A percentile compares a stretch with the other conserved stretches of the same genome.
Conservation (phyloP, 2,329 filamentous ascomycete genomes). For the Apiospora rasikravindrae region DNA sequence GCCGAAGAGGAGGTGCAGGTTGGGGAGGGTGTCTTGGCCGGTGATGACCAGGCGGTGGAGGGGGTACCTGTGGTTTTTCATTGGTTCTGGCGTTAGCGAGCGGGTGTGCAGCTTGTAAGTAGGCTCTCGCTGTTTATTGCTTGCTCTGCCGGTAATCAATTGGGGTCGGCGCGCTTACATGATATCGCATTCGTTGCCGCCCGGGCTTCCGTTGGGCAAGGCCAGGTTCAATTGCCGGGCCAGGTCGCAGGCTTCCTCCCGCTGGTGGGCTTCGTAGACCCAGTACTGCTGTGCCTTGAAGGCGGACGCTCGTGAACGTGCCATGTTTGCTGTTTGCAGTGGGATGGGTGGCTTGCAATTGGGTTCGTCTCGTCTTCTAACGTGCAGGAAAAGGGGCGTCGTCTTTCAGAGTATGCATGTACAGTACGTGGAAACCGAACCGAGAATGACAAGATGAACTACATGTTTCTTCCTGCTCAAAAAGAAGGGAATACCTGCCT, state of each 20-base stretch:
- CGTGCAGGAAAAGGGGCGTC: not conserved
- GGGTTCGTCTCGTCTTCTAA: not conserved
- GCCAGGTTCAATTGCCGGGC: not conserved
- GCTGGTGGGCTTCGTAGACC: conserved; percentile 7
- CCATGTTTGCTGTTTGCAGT: not conserved
- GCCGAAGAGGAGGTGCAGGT: conserved; percentile 7
- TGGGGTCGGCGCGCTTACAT: conserved; percentile 9
- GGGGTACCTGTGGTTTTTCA: not conserved
- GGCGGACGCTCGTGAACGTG: not conserved
- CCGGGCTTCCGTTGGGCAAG: not conserved
- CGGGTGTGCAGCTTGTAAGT: not conserved
- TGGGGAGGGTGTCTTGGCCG: not conserved
- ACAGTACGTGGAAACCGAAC: not conserved
- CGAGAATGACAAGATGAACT: not conserved
- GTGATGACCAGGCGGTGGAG: not conserved
- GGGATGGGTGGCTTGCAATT: not conserved
- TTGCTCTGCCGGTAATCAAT: too few species aligned
- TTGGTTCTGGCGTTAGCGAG: not conserved
- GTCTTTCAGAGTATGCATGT: not conserved
- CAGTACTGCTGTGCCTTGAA: conserved; percentile 12
- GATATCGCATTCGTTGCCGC: conserved; percentile 7
- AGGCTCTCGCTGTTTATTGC: too few species aligned
- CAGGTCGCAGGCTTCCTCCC: not conserved
- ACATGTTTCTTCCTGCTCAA: not conserved
- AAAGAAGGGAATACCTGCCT: too few species aligned